Conservation (phyloP, 176 grass and related monocot genomes). For the Tillandsia leiboldiana region DNA sequence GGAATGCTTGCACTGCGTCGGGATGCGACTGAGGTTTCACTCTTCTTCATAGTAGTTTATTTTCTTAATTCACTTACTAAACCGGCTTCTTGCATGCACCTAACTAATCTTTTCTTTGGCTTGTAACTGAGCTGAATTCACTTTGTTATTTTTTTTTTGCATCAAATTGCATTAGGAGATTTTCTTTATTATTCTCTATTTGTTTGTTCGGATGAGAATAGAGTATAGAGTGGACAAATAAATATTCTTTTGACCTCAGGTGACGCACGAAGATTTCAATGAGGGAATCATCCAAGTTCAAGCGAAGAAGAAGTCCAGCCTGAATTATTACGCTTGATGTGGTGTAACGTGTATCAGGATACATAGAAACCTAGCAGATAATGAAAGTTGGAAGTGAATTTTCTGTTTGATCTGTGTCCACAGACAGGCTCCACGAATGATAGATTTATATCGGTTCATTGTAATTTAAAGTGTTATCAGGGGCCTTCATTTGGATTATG, state of each 20-base stretch:
- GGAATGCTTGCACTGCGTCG: slow-evolving; percentile 87
- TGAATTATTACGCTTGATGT: slow-evolving; percentile 86
- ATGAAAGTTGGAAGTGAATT: neutral
- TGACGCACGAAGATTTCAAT: slow-evolving; percentile 90
- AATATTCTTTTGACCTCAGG: slow-evolving; percentile 24
- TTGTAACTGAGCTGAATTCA: no score
- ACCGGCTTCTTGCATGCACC: no score
- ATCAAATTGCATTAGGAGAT: neutral
- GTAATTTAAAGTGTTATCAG: neutral
- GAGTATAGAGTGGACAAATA: neutral
- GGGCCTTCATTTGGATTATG: neutral
- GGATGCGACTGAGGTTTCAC: slow-evolving; percentile 76
- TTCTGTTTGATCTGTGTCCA: neutral
- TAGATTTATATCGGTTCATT: neutral
- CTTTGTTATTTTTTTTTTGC: no score
- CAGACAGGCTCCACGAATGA: neutral
- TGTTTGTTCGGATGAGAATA: neutral
- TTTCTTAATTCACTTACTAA: neutral
- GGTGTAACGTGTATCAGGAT: neutral
- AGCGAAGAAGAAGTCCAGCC: slow-evolving; percentile 86
- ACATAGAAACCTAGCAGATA: neutral
- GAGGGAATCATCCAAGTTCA: slow-evolving; percentile 97
- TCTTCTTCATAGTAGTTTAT: slow-evolving; percentile 1
- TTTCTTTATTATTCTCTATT: neutral
- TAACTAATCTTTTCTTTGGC: no score